Evolutionary conservation across 2,329 filamentous ascomycete genomes (phyloP).

Genomic region (Fusarium ambrosium): DNA sequence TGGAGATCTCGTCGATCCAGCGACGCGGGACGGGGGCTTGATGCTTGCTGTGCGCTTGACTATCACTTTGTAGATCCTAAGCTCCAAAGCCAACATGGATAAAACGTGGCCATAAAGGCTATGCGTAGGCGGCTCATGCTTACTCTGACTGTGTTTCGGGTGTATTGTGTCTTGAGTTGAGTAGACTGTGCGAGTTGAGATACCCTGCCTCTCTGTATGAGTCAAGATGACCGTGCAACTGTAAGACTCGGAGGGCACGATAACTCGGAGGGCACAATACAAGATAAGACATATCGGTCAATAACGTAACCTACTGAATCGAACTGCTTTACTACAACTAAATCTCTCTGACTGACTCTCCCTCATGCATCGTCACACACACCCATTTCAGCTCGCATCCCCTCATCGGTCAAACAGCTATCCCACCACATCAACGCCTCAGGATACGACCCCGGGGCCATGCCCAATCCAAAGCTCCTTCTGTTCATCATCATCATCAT

Average conservation of each 20-base stretch:
- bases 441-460: constrained; percentile 27
- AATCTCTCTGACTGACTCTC: constrained; percentile 32
- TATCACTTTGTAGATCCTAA: constrained; percentile 11
- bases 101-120: constrained; percentile 30
- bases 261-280: not conserved
- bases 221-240: not conserved
- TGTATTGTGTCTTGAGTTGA: constrained; percentile 18
- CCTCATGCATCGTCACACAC: constrained; percentile 18
- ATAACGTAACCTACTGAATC: constrained; percentile 50
- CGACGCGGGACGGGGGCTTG: constrained; percentile 6
- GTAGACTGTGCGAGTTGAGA: constrained; percentile 19
- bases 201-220: constrained; percentile 2
- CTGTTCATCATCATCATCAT: constrained; percentile 32
- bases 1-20: constrained; percentile 38
- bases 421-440: constrained; percentile 30
- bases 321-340: constrained; percentile 48
- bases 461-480: constrained; percentile 20
- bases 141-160: constrained; percentile 14
- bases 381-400: constrained; percentile 5
- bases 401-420: constrained; percentile 16
- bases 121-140: constrained; percentile 21
- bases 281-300: constrained; percentile 42
- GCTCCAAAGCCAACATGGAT: not conserved
- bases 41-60: constrained; percentile 19
- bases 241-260: constrained; percentile 10